phyloP scores from a whole-genome alignment of 2,329 filamentous ascomycete genomes.

The Diaporthe sp. region DNA sequence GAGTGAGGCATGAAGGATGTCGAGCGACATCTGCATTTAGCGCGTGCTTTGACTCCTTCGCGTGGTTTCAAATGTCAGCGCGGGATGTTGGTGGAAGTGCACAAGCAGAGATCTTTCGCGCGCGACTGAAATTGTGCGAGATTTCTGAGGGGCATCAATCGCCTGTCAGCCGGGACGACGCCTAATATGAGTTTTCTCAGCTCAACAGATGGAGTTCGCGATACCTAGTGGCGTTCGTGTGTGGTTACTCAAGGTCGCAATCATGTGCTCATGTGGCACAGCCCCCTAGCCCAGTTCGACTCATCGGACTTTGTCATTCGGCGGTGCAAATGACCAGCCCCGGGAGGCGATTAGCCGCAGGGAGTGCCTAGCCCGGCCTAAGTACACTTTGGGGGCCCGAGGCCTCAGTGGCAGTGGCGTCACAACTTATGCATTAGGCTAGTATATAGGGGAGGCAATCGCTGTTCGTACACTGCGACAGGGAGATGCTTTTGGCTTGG shows the following conservation, averaged over 20 bases:
- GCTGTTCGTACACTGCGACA: not conserved
- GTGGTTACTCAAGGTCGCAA: not conserved
- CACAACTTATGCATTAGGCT: not conserved
- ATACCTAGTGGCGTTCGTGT: slow-evolving; percentile 3
- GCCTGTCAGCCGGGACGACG: not conserved
- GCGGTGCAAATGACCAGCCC: not conserved
- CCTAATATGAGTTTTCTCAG: not conserved
- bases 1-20: not conserved
- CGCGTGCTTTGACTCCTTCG: slow-evolving; percentile 21
- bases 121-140: not conserved
- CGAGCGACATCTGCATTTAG: not conserved
- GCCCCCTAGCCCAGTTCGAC: not conserved
- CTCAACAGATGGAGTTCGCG: not conserved
- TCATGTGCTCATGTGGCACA: slow-evolving; percentile 15
- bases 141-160: not conserved
- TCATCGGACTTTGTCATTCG: slow-evolving; percentile 12
- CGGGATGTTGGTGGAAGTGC: not conserved
- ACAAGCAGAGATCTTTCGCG: not conserved
- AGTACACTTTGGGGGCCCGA: slow-evolving; percentile 24
- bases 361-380: slow-evolving; percentile 4
- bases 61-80: not conserved
- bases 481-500: not conserved
- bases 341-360: slow-evolving; percentile 3
- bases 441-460: not conserved
- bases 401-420: slow-evolving; percentile 17